Percentiles rank a stretch among this genome's conserved stretches.
phyloP scores from a whole-genome alignment of 441 rosid genomes.

The Pelargonium australe region DNA sequence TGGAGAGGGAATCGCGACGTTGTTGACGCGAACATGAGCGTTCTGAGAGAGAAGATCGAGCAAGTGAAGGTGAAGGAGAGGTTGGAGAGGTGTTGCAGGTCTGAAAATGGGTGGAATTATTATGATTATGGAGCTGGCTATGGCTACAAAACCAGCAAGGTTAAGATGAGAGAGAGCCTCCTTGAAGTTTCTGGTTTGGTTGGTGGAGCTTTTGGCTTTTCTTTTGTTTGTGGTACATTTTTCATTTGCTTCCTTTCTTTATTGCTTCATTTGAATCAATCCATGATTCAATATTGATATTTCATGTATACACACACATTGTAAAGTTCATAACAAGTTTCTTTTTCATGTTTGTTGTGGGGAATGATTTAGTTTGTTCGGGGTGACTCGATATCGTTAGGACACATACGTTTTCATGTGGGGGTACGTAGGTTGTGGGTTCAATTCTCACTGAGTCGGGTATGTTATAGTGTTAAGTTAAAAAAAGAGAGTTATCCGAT shows the following conservation, averaged over 20 bases:
- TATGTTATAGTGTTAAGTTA: no score
- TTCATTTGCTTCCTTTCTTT: conserved; percentile 32
- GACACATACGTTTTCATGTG: no score
- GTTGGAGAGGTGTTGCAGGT: conserved; percentile 37
- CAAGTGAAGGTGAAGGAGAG: conserved; percentile 36
- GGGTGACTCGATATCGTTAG: no score
- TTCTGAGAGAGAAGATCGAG: conserved; percentile 36
- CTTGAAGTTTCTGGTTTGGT: conserved; percentile 25
- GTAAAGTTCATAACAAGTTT: no score
- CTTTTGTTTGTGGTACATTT: conserved; percentile 25
- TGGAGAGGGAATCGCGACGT: conserved; percentile 11
- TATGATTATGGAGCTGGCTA: conserved; percentile 24
- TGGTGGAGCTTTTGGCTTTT: conserved; percentile 27
- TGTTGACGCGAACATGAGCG: conserved; percentile 32
- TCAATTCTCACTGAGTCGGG: no score
- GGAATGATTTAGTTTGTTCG: no score
- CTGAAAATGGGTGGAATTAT: conserved; percentile 35
- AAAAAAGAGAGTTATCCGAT: no score
- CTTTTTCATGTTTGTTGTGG: no score
- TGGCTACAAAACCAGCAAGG: conserved; percentile 17
- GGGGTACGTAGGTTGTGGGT: no score
- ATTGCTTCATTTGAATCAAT: conserved; percentile 4
- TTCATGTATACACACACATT: no score
- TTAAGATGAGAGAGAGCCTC: conserved; percentile 10
- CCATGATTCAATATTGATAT: no score